These are phyloP conservation scores for Mycosphaerella arachidis DNA, from an alignment of 2,329 filamentous ascomycete species.

Conservation along the genomic window DNA sequence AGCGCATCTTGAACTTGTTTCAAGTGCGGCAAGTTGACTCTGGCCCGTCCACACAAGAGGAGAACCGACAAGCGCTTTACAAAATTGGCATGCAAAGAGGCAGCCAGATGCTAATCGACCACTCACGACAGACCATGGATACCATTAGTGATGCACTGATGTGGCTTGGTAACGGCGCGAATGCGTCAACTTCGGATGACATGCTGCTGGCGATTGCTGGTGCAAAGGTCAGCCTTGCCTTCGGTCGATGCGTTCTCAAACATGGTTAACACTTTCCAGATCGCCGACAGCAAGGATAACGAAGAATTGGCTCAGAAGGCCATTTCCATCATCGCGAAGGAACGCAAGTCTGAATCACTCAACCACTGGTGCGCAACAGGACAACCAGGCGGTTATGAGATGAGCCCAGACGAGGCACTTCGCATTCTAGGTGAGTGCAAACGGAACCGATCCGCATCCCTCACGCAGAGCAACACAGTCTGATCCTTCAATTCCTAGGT, in stretches of 20 bases:
- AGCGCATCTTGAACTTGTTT: constrained; percentile 59
- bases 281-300: constrained; percentile 48
- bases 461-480: too few species aligned
- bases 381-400: constrained; percentile 46
- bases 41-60: constrained; percentile 51
- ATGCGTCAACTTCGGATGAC: constrained; percentile 48
- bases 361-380: constrained; percentile 52
- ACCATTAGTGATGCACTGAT: constrained; percentile 61
- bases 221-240: constrained; percentile 47
- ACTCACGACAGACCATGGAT: constrained; percentile 55
- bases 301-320: constrained; percentile 52
- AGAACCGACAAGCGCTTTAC: constrained; percentile 53
- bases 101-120: constrained; percentile 55
- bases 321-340: constrained; percentile 54
- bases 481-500: constrained; percentile 36
- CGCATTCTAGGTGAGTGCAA: constrained; percentile 17
- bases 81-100: constrained; percentile 56
- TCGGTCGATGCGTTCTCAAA: not conserved
- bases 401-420: constrained; percentile 54
- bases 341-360: constrained; percentile 53
- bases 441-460: too few species aligned
- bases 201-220: constrained; percentile 55
- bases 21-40: constrained; percentile 54
- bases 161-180: constrained; percentile 53
- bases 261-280: constrained; percentile 32